Conservation (phyloP, 2,329 filamentous ascomycete species). For the Sporothrix pseudoabietina region DNA sequence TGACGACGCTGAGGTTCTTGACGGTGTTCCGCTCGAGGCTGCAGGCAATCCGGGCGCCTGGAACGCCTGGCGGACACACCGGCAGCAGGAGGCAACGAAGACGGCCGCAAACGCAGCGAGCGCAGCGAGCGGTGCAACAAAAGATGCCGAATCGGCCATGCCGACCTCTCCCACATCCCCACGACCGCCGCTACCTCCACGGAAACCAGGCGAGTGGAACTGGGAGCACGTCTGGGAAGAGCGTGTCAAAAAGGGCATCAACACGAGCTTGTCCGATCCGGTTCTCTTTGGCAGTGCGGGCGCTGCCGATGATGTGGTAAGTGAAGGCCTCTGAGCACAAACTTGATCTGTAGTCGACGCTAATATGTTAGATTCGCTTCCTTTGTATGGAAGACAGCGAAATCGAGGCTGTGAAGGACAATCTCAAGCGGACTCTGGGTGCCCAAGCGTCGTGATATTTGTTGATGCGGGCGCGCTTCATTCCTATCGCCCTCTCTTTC, state of each 20-base stretch:
- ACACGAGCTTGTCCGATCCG: conserved; percentile 74
- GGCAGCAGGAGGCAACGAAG: conserved; percentile 45
- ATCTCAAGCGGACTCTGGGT: conserved; percentile 56
- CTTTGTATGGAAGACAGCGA: conserved; percentile 63
- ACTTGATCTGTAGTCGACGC: background rate
- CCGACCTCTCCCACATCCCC: background rate
- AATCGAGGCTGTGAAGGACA: conserved; percentile 60
- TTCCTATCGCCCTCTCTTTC: background rate
- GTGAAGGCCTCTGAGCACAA: conserved; percentile 35
- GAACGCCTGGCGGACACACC: conserved; percentile 85
- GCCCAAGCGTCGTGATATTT: conserved; percentile 24
- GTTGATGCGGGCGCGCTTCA: background rate
- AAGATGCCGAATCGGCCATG: background rate
- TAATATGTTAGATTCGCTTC: conserved; percentile 61
- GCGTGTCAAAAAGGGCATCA: conserved; percentile 76
- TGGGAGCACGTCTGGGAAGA: conserved; percentile 98
- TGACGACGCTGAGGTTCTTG: conserved; percentile 73
- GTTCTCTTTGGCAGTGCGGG: conserved; percentile 71
- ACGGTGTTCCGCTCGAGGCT: conserved; percentile 75
- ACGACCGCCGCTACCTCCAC: background rate
- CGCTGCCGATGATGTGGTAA: conserved; percentile 70
- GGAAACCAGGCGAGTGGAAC: conserved; percentile 82
- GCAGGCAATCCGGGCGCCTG: conserved; percentile 90
- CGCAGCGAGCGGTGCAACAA: background rate
- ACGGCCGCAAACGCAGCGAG: background rate